Evolutionary conservation across 176 grass and related monocot species (phyloP), one percentile per base, ranked within the genome.

Genomic region (Tuctoria greenei): DNA sequence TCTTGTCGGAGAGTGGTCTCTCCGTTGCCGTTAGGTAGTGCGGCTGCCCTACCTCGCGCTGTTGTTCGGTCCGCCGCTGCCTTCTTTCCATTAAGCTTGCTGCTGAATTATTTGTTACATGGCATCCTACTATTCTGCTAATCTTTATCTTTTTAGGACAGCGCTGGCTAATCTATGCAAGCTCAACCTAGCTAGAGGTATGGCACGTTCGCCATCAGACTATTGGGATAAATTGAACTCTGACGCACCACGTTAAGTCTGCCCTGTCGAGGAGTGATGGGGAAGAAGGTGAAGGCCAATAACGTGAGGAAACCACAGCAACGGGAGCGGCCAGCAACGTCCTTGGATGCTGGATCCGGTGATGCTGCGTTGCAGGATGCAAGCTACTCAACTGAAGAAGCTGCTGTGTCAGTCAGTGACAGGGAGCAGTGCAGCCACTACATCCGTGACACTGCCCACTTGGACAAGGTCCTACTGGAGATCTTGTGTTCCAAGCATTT

Each of bases 391-490:
- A 61, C 46, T 24, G 84, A 69, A 43, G 82, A 85, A 46, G 79
- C 64, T 34, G 55, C 64, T 67, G 77, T 26, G n/a, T 62, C 81
- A 27, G 84, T 61, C 39, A 79, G 82, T 76, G 78, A 65, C 40
- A 61, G 60, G 73, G 86, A 94, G 77, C 82, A 75, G 62, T 99
- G 95, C 9, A 41, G 65, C 63, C 95, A 99, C 74, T 95, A 88
- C 56, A 51, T 50, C 13, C 40, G 67, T 52, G 91, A 50, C 61
- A 72, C 2, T 61, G 62, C 73, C 5, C 64, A 80, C 24, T 27
- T 95, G 75, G 83, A 95, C 74, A 87, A 64, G 81, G 75, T 99
- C 74, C 80, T 99, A 17, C 66, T 81, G 31, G 77, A 79, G 27
- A 83, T 92, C 75, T 46, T 95, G 54, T 80, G 73, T 26, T 94